phyloP scores from a whole-genome alignment of 805 yeast genomes.

The Wickerhamomyces rabaulensis region DNA sequence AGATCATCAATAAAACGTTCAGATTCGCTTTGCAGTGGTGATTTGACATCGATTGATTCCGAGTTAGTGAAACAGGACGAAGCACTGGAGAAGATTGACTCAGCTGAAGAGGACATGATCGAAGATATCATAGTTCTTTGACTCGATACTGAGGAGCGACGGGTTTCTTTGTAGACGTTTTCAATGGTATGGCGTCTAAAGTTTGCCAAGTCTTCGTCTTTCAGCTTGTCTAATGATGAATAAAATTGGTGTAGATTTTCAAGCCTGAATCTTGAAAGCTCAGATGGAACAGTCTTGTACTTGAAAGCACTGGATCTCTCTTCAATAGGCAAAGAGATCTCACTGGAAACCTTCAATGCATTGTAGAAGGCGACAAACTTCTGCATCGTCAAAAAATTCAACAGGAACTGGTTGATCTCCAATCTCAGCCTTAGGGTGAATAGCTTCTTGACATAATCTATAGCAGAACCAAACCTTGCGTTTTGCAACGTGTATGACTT shows the following conservation, averaged over 20 bases:
- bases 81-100: neutral
- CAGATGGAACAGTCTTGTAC: constrained; percentile 2
- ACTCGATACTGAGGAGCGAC: neutral
- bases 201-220: neutral
- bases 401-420: constrained; percentile 9
- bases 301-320: neutral
- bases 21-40: neutral
- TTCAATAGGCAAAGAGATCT: constrained; percentile 7
- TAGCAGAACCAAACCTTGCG: constrained; percentile 6
- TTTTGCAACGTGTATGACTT: constrained; percentile 8
- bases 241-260: constrained; percentile 4
- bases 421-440: constrained; percentile 6
- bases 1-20: constrained; percentile 3
- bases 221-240: neutral
- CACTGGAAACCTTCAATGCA: constrained; percentile 1
- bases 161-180: neutral
- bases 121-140: neutral
- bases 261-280: constrained; percentile 5
- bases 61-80: neutral
- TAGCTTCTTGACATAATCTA: constrained; percentile 1
- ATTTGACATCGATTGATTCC: neutral
- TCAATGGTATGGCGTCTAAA: constrained; percentile 6
- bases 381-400: constrained; percentile 1
- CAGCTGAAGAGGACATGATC: neutral
- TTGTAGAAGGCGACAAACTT: constrained; percentile 3